phyloP scores from a whole-genome alignment of 192 early-diverging fungal genomes.

The Rhizophagus sp. region DNA sequence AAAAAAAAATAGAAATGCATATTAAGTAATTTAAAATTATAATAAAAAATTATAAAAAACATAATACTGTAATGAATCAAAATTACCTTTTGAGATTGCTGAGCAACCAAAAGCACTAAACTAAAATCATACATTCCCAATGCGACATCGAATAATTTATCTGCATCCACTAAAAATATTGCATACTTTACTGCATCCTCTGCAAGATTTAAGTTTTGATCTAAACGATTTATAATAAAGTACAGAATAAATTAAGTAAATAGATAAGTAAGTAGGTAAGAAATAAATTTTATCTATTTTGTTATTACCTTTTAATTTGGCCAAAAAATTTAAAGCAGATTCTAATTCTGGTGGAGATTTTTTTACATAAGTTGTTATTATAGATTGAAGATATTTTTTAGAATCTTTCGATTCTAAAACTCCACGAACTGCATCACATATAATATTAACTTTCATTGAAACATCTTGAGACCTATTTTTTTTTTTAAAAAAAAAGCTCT shows the following conservation, averaged over 20 bases:
- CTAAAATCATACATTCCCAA: slow-evolving; percentile 93
- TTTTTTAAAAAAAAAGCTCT: slow-evolving; percentile 1
- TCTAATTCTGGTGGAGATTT: slow-evolving; percentile 80
- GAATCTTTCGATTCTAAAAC: slow-evolving; percentile 57
- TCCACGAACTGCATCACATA: slow-evolving; percentile 69
- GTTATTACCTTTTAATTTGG: slow-evolving; percentile 49
- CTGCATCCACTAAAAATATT: slow-evolving; percentile 89
- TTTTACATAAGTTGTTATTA: slow-evolving; percentile 85
- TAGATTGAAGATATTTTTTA: slow-evolving; percentile 69
- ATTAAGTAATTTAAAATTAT: neutral
- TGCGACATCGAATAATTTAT: slow-evolving; percentile 87
- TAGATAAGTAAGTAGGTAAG: too few relatives aligned
- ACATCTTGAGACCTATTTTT: neutral
- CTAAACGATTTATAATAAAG: slow-evolving; percentile 10
- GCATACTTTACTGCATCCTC: slow-evolving; percentile 89
- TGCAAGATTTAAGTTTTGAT: slow-evolving; percentile 58
- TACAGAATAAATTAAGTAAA: too few relatives aligned
- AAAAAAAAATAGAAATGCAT: neutral
- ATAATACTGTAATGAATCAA: neutral
- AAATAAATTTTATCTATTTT: too few relatives aligned
- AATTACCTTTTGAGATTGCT: slow-evolving; percentile 86
- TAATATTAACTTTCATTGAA: slow-evolving; percentile 66
- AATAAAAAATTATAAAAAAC: neutral
- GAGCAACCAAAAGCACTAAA: slow-evolving; percentile 93
- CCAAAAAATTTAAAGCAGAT: slow-evolving; percentile 71